phyloP scores from a whole-genome alignment of 495 filamentous ascomycete genomes.

The Penicillium argentinense region DNA sequence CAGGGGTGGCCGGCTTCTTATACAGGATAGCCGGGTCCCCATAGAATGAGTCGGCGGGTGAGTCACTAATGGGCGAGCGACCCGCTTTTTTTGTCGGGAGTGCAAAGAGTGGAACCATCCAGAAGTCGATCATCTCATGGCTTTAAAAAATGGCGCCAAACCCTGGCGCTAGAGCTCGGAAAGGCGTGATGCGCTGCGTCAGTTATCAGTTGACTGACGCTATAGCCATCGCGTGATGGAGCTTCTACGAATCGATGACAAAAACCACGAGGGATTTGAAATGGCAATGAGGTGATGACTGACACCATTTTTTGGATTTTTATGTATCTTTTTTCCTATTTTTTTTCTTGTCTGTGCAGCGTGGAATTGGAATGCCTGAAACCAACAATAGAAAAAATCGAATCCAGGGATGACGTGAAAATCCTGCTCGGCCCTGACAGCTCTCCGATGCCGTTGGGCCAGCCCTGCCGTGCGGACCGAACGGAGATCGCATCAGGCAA shows the following conservation, averaged over 20 bases:
- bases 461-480: conserved; percentile 26
- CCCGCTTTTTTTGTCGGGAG: conserved; percentile 18
- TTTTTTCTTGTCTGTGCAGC: not conserved
- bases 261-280: too few relatives aligned
- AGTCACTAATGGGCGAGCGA: conserved; percentile 20
- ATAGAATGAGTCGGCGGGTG: conserved; percentile 8
- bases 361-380: conserved; percentile 11
- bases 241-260: not conserved
- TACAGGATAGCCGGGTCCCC: not conserved
- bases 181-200: conserved; percentile 21
- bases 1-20: conserved; percentile 22
- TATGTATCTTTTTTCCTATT: not conserved
- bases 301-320: not conserved
- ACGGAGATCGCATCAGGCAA: conserved; percentile 26
- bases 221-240: conserved; percentile 9
- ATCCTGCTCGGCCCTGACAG: conserved; percentile 7
- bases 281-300: conserved; percentile 14
- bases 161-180: conserved; percentile 6
- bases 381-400: conserved; percentile 1
- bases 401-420: conserved; percentile 6
- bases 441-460: conserved; percentile 21
- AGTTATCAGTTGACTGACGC: conserved; percentile 4
- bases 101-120: conserved; percentile 13
- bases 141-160: conserved; percentile 20
- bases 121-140: conserved; percentile 19